Evolutionary conservation across 257 asterid genomes (phyloP), one percentile per base, ranked within the genome.

Genomic region (Solanum tarapatanum): DNA sequence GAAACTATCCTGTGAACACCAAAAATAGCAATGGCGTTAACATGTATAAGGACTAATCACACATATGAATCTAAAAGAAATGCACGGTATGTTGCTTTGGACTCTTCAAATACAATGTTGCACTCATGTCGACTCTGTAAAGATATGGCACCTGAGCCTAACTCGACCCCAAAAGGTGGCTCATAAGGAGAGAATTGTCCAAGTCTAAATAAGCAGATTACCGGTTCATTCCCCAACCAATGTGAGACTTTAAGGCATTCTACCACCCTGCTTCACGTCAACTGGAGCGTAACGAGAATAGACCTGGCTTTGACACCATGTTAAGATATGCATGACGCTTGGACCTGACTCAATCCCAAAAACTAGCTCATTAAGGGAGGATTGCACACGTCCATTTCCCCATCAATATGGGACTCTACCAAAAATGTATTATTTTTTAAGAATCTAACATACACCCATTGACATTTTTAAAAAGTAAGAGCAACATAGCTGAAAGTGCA

Each of bases 1-100:
- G 87, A 89, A 89, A 41, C 69, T 86, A 51, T 86, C 90, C 90
- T 86, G 89, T 37, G 45, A 19, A 82, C 13, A 1, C 36, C 43
- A 32, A 64, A n/a, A 82, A 45, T 30, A 69, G 43, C 75, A 58
- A 33, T 35, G 35, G 12, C 0, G 7, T 24, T 28, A 43, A 43
- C 51, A 43, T 43, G 51, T 17, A 43, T 23, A 3, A 39, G 83
- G 83, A 16, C 41, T 13, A 60, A 19, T 36, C 58, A 58, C 36
- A 51, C 17, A 24, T 30, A 14, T n/a, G 64, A 14, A 66, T 51
- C 60, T 24, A 73, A 66, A 60, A 28, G 28, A 69, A n/a, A 58
- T 24, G 28, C 72, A 82, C 3, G 26, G 5, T 1, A 30, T 32
- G 77, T 13, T 1, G 13, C 12, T 70, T 0, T 3, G 12, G 13